A percentile compares a stretch with the other conserved stretches of the same genome.
phyloP scores from a whole-genome alignment of 1,284 basidiomycete species.

The Microstroma glucosiphilum region DNA sequence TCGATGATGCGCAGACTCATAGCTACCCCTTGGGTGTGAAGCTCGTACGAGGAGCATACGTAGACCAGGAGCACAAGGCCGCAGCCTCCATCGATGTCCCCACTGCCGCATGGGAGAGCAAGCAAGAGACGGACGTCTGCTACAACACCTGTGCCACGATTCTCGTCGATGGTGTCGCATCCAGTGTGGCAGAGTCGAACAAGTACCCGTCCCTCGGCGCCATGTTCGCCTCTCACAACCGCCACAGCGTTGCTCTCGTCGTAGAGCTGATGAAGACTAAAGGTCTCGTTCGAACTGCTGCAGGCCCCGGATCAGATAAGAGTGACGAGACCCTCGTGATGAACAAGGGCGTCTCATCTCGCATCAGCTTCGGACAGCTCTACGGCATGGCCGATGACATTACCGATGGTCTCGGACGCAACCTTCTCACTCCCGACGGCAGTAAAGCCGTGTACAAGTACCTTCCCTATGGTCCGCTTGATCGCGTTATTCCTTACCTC shows the following conservation, averaged over 20 bases:
- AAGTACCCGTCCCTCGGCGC: conserved; percentile 58
- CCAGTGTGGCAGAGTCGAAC: conserved; percentile 20
- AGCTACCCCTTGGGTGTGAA: conserved; percentile 82
- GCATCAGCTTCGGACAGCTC: conserved; percentile 72
- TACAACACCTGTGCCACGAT: conserved; percentile 66
- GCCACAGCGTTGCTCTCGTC: conserved; percentile 62
- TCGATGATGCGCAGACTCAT: conserved; percentile 65
- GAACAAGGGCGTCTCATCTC: conserved; percentile 56
- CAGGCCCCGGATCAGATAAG: conserved; percentile 29
- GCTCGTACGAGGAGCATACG: conserved; percentile 90
- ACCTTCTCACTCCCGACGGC: conserved; percentile 60
- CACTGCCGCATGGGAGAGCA: conserved; percentile 55
- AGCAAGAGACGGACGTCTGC: conserved; percentile 68
- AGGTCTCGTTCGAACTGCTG: conserved; percentile 55
- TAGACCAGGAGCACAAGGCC: conserved; percentile 63
- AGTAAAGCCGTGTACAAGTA: conserved; percentile 41
- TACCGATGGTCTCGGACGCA: conserved; percentile 65
- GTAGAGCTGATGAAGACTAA: conserved; percentile 60
- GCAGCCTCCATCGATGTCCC: conserved; percentile 23
- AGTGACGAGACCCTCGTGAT: conserved; percentile 7
- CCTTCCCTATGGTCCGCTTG: conserved; percentile 36
- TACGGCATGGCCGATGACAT: conserved; percentile 72
- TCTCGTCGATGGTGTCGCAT: conserved; percentile 61
- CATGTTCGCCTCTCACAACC: conserved; percentile 82
- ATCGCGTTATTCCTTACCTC: conserved; percentile 66